A percentile compares a stretch with the other conserved stretches of the same genome.
Evolutionary conservation across 139 green algal genomes (phyloP).

Genomic region (Diplosphaera chodatii): DNA sequence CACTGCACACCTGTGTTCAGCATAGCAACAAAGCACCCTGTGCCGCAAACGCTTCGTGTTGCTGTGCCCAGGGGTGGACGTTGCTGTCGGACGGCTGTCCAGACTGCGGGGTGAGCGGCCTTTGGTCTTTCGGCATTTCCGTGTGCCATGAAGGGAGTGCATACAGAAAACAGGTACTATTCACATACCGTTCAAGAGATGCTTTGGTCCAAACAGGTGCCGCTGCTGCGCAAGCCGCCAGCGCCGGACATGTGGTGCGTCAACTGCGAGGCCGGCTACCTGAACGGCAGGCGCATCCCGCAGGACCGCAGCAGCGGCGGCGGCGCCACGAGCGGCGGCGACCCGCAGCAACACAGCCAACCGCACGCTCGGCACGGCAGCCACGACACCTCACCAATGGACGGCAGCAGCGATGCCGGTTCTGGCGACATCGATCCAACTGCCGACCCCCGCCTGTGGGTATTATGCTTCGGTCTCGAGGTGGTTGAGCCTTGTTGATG

Average conservation of each 20-base stretch:
- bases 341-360: background rate
- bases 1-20: too few relatives aligned
- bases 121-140: too few relatives aligned
- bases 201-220: background rate
- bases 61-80: background rate
- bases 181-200: too few relatives aligned
- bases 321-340: background rate
- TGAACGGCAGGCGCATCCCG: background rate
- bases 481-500: too few relatives aligned
- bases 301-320: too few relatives aligned
- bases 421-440: background rate
- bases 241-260: background rate
- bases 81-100: background rate
- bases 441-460: background rate
- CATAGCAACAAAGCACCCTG: too few relatives aligned
- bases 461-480: background rate
- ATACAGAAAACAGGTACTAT: too few relatives aligned
- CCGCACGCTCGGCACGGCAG: too few relatives aligned
- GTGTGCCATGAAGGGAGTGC: too few relatives aligned
- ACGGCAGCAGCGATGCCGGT: background rate
- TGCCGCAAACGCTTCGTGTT: too few relatives aligned
- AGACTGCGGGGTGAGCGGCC: background rate
- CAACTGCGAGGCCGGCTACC: background rate
- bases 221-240: background rate
- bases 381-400: too few relatives aligned